A percentile compares a stretch with the other conserved stretches of the same genome.
phyloP scores from a whole-genome alignment of 2,329 filamentous ascomycete species.

The Sordariomycetes sp. region DNA sequence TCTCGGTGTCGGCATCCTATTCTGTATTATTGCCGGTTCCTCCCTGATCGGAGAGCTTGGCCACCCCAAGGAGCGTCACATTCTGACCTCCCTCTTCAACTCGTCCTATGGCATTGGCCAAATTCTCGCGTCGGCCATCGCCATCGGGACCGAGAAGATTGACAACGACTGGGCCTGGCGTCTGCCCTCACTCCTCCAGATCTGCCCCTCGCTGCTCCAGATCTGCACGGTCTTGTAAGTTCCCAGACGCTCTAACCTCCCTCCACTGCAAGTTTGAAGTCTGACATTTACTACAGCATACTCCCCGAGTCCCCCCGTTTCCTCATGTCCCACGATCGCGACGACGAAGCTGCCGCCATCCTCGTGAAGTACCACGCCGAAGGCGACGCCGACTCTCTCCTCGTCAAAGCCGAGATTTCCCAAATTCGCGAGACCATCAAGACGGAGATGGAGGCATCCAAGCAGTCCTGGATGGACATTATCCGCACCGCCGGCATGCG shows the following conservation, averaged over 20 bases:
- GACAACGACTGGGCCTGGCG: slow-evolving; percentile 21
- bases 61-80: slow-evolving; percentile 45
- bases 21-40: slow-evolving; percentile 44
- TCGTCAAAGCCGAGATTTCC: slow-evolving; percentile 44
- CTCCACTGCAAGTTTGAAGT: neutral
- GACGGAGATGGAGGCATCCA: slow-evolving; percentile 37
- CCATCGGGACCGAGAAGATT: slow-evolving; percentile 23
- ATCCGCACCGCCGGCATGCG: slow-evolving; percentile 34
- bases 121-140: slow-evolving; percentile 32
- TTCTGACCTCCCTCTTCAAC: slow-evolving; percentile 44
- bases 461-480: slow-evolving; percentile 38
- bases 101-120: slow-evolving; percentile 40
- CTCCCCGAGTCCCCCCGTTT: slow-evolving; percentile 19
- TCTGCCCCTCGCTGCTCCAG: slow-evolving; percentile 25
- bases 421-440: slow-evolving; percentile 45
- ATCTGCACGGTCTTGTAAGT: slow-evolving; percentile 10
- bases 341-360: slow-evolving; percentile 17
- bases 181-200: slow-evolving; percentile 24
- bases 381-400: slow-evolving; percentile 31
- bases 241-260: neutral
- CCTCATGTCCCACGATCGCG: slow-evolving; percentile 16
- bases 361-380: slow-evolving; percentile 34
- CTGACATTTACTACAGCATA: slow-evolving; percentile 6
- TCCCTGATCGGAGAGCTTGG: slow-evolving; percentile 45
- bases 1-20: slow-evolving; percentile 46